phyloP scores from a whole-genome alignment of 352 stramenopile species.

The Phytophthora sp. region DNA sequence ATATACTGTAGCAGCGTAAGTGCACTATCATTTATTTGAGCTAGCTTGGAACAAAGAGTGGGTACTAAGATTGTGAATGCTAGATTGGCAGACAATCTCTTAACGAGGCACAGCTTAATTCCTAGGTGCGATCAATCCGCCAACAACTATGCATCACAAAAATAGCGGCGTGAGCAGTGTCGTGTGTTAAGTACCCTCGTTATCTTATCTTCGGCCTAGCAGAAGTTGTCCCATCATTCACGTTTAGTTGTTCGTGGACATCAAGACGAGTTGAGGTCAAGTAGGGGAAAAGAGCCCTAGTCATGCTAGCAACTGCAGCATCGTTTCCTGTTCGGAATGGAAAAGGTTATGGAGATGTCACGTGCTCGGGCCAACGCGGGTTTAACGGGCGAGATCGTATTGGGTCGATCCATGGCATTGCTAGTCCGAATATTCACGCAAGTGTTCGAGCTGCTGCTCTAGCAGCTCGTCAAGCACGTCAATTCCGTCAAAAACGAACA shows the following conservation, averaged over 20 bases:
- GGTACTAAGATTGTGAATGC: no score
- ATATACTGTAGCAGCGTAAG: no score
- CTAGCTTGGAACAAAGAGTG: no score
- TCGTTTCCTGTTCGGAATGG: constrained; percentile 36
- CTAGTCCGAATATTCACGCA: constrained; percentile 30
- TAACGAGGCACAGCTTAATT: no score
- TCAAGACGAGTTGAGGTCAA: not conserved
- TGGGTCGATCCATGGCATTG: constrained; percentile 23
- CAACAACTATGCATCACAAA: constrained; percentile 15
- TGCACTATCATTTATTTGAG: no score
- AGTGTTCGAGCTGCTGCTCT: constrained; percentile 52
- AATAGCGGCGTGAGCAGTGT: constrained; percentile 17
- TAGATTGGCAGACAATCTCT: no score
- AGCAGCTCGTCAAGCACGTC: constrained; percentile 53
- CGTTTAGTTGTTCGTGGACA: not conserved
- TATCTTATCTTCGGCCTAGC: constrained; percentile 6
- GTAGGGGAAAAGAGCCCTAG: not conserved
- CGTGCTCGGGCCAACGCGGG: not conserved
- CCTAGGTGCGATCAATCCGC: no score
- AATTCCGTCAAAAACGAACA: constrained; percentile 38
- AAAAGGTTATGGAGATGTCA: constrained; percentile 11
- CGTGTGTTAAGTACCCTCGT: not conserved
- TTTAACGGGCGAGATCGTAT: constrained; percentile 20
- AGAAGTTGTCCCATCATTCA: constrained; percentile 2
- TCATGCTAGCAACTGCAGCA: constrained; percentile 21